Conservation (phyloP, 2,329 filamentous ascomycete genomes). For the Alternaria ventricosa region DNA sequence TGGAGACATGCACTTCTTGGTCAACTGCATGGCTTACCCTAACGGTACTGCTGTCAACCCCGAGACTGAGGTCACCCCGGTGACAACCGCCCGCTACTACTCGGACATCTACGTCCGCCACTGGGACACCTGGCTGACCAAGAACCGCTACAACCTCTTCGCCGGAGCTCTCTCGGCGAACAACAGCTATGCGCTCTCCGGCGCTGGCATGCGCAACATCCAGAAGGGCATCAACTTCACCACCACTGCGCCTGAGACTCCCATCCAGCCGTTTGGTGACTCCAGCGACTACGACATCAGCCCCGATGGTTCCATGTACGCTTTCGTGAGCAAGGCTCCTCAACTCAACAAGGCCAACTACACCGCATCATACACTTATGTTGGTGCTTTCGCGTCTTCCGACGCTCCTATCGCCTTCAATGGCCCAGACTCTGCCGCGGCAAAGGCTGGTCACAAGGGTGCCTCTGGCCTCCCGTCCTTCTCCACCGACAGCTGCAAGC, state of each 20-base stretch:
- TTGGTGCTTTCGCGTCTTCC: constrained; percentile 70
- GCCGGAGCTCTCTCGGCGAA: constrained; percentile 64
- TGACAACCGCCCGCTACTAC: constrained; percentile 73
- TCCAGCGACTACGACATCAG: constrained; percentile 78
- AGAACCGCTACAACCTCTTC: constrained; percentile 75
- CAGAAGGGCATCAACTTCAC: constrained; percentile 66
- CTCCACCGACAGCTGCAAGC: constrained; percentile 71
- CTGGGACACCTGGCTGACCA: constrained; percentile 77
- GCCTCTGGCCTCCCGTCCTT: constrained; percentile 74
- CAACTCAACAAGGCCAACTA: constrained; percentile 73
- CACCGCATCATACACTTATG: constrained; percentile 84
- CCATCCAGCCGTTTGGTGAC: constrained; percentile 79
- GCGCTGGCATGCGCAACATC: constrained; percentile 56
- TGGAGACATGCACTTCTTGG: constrained; percentile 54
- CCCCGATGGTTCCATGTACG: constrained; percentile 63
- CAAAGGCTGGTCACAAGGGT: constrained; percentile 60
- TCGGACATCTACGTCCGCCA: constrained; percentile 78
- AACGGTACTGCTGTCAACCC: constrained; percentile 74
- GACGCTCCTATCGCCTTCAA: constrained; percentile 39
- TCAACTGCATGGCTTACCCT: constrained; percentile 68
- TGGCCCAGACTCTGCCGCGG: constrained; percentile 37
- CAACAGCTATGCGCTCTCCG: constrained; percentile 33
- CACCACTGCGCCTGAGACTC: constrained; percentile 66
- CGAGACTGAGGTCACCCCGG: constrained; percentile 63
- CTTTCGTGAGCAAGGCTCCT: constrained; percentile 77